These are phyloP conservation scores for Fusarium algeriense DNA, from an alignment of 2,329 filamentous ascomycete genomes.

Conservation along the genomic window DNA sequence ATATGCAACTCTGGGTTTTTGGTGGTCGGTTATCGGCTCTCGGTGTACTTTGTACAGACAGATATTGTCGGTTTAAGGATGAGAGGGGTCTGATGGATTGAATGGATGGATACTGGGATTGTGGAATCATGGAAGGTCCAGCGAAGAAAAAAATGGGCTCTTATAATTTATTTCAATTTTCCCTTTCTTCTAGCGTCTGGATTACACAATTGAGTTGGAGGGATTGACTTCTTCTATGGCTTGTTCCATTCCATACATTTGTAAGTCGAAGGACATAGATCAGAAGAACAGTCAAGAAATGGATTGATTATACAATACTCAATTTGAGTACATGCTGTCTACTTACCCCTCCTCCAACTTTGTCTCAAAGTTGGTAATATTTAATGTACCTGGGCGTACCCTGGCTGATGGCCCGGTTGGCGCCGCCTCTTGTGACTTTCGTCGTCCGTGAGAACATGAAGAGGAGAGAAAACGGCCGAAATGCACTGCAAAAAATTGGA, in stretches of 20 bases:
- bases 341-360: constrained; percentile 12
- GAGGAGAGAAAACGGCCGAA: constrained; percentile 14
- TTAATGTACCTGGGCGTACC: constrained; percentile 13
- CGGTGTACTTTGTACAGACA: constrained; percentile 37
- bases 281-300: neutral
- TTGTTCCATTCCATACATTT: constrained; percentile 29
- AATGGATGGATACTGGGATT: constrained; percentile 12
- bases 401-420: constrained; percentile 23
- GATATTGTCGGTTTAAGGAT: constrained; percentile 23
- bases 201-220: constrained; percentile 17
- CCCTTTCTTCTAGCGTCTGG: constrained; percentile 11
- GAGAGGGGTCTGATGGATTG: constrained; percentile 11
- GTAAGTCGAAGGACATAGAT: constrained; percentile 26
- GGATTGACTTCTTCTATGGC: constrained; percentile 13
- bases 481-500: neutral
- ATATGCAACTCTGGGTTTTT: constrained; percentile 18
- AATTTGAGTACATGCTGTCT: constrained; percentile 7
- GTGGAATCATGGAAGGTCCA: constrained; percentile 35
- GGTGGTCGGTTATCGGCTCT: constrained; percentile 40
- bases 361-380: neutral
- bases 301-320: constrained; percentile 14
- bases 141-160: constrained; percentile 29
- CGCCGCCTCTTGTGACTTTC: constrained; percentile 12
- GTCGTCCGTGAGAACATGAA: constrained; percentile 23
- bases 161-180: constrained; percentile 18